These are phyloP conservation scores for Buddleja alternifolia DNA, from an alignment of 257 asterid species.

Conservation along the genomic window DNA sequence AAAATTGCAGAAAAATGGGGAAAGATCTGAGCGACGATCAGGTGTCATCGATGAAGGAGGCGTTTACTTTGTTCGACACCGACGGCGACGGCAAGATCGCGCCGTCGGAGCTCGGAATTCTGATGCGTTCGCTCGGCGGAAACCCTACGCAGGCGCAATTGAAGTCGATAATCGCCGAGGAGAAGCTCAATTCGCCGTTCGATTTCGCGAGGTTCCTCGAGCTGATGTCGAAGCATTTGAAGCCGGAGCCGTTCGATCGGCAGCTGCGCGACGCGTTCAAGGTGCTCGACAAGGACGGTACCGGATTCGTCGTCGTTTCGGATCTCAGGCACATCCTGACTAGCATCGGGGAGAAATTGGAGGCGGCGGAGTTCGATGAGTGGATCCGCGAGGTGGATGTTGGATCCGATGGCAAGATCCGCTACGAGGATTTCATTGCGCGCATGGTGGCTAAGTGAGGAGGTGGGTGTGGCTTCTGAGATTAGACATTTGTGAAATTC, in stretches of 20 bases:
- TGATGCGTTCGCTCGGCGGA: conserved; percentile 94
- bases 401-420: conserved; percentile 93
- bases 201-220: conserved; percentile 77
- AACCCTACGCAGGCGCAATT: conserved; percentile 96
- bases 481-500: conserved; percentile 16
- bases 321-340: conserved; percentile 93
- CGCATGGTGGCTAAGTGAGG: conserved; percentile 90
- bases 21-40: conserved; percentile 94
- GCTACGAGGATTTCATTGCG: conserved; percentile 88
- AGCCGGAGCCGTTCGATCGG: conserved; percentile 97
- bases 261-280: conserved; percentile 94
- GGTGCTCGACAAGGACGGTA: conserved; percentile 84
- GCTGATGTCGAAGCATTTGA: conserved; percentile 88
- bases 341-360: conserved; percentile 88
- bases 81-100: conserved; percentile 95
- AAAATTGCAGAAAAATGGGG: conserved; percentile 51
- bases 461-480: conserved; percentile 24
- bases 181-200: conserved; percentile 71
- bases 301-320: conserved; percentile 78
- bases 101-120: conserved; percentile 87
- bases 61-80: conserved; percentile 89
- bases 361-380: conserved; percentile 91
- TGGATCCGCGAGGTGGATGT: conserved; percentile 99
- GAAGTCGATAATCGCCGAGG: conserved; percentile 70
- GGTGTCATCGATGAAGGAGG: conserved; percentile 84